Percentiles rank a stretch among this genome's conserved stretches.
phyloP scores from a whole-genome alignment of 208 protist genomes.

The Angomonas ambiguus region DNA sequence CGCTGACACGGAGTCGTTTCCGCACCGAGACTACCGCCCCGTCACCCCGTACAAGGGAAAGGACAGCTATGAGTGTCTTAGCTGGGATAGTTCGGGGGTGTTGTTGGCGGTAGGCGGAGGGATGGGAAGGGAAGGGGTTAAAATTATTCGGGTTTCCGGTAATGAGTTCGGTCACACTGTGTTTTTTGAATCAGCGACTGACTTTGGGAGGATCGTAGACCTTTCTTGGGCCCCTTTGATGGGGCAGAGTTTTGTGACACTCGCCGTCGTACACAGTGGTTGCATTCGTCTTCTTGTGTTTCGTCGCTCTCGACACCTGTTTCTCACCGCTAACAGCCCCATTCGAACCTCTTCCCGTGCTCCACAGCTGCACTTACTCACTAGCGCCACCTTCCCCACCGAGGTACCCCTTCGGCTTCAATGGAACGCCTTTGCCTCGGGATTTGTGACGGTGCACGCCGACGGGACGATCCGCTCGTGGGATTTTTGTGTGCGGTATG shows the following conservation, averaged over 20 bases:
- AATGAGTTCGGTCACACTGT: conserved; percentile 25
- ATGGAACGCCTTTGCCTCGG: conserved; percentile 79
- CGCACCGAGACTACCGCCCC: conserved; percentile 9
- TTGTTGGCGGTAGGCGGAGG: conserved; percentile 59
- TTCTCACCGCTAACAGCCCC: conserved; percentile 10
- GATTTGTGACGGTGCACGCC: conserved; percentile 75
- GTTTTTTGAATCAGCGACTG: conserved; percentile 21
- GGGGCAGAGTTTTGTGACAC: conserved; percentile 72
- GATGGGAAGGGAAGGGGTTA: conserved; percentile 27
- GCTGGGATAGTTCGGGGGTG: conserved; percentile 60
- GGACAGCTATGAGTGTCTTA: conserved; percentile 37
- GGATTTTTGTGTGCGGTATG: conserved; percentile 50
- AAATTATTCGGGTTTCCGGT: conserved; percentile 43
- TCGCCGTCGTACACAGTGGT: conserved; percentile 49
- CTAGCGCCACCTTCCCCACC: conserved; percentile 29
- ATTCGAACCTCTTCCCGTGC: not conserved
- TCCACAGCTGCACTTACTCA: conserved; percentile 39
- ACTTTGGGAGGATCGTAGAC: conserved; percentile 12
- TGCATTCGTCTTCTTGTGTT: conserved; percentile 60
- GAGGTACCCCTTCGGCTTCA: conserved; percentile 61
- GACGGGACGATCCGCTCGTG: conserved; percentile 70
- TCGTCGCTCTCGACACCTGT: conserved; percentile 28
- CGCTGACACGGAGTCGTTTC: not conserved
- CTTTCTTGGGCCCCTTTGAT: conserved; percentile 70
- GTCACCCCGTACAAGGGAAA: not conserved